Evolutionary conservation across 2,329 filamentous ascomycete species (phyloP), one percentile per base, ranked within the genome.

Genomic region (Neofusicoccum sp.): DNA sequence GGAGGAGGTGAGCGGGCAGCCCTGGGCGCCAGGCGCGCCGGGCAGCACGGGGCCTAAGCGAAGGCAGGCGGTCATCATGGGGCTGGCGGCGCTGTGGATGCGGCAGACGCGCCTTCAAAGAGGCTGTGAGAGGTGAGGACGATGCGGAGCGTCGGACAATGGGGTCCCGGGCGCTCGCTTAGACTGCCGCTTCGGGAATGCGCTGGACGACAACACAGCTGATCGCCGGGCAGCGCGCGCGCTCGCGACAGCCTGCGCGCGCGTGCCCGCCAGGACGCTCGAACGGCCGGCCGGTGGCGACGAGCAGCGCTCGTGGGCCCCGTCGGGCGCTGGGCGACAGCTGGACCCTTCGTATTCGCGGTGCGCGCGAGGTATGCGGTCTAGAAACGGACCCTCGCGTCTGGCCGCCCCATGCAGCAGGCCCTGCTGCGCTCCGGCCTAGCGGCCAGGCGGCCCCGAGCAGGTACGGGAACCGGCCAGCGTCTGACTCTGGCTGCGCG

Each of bases 331-430:
- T 12, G 28, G 26, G 14, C 51, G 34, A 14, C 51, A 33, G n/a
- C 38, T 56, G 51, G 51, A 43, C 51, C 51, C 51, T 43, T 56
- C 36, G 51, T 56, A 56, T 56, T 56, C 51, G 38, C 28, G 7
- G 26, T 43, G 51, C 11, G 36, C 6, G 3, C 38, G 14, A 9
- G 51, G 51, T 43, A 36, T 56, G 14, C 16, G 51, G 51, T 43
- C 51, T 56, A 43, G 51, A 43, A 56, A 56, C 51, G 38, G 38
- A 20, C 28, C 28, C 36, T 43, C 51, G 20, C 51, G 33, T 56
- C 51, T 38, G 6, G 33, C 16, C 49, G 49, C 34, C 20, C 49
- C 24, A 30, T 56, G 51, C 36, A 41, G 31, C 45, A 34, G 12
- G 49, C 49, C 49, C 51, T 56, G 36, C 51, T 33, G 36, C 51